A percentile compares a stretch with the other conserved stretches of the same genome.
Conservation (phyloP, 768 basidiomycete species). For the Lactarius sp. region DNA sequence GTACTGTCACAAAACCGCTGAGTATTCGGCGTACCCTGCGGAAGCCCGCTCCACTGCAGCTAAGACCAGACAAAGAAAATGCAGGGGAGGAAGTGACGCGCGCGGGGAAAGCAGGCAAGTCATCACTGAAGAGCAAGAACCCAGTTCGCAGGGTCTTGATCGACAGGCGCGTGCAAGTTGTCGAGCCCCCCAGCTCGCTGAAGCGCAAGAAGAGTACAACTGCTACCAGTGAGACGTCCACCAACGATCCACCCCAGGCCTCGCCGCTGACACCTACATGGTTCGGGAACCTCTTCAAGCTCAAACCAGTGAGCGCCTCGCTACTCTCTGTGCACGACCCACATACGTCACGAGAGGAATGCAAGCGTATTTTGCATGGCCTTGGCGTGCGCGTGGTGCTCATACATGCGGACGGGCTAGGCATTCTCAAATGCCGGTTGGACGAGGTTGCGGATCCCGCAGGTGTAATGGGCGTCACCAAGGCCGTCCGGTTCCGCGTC, state of each 20-base stretch:
- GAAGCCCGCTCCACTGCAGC: slow-evolving; percentile 23
- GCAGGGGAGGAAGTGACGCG: slow-evolving; percentile 10
- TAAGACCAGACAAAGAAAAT: slow-evolving; percentile 58
- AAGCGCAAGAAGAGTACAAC: slow-evolving; percentile 36
- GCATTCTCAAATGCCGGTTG: slow-evolving; percentile 71
- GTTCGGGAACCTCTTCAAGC: slow-evolving; percentile 86
- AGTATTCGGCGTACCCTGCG: slow-evolving; percentile 34
- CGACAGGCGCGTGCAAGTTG: slow-evolving; percentile 45
- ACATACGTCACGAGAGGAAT: slow-evolving; percentile 66
- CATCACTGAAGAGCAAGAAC: slow-evolving; percentile 39
- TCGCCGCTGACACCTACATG: slow-evolving; percentile 52
- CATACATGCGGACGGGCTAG: slow-evolving; percentile 56
- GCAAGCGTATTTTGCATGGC: slow-evolving; percentile 63
- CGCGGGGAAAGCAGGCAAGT: slow-evolving; percentile 31
- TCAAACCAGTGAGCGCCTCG: slow-evolving; percentile 59
- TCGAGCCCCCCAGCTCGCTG: slow-evolving; percentile 40
- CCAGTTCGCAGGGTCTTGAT: slow-evolving; percentile 27
- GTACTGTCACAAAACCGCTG: slow-evolving; percentile 39
- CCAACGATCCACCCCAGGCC: slow-evolving; percentile 38
- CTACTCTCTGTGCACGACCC: slow-evolving; percentile 57
- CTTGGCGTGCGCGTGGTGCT: slow-evolving; percentile 67
- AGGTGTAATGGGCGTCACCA: slow-evolving; percentile 50
- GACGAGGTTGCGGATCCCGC: slow-evolving; percentile 59
- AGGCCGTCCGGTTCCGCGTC: slow-evolving; percentile 77
- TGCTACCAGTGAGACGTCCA: slow-evolving; percentile 16